Evolutionary conservation across 2,329 filamentous ascomycete genomes (phyloP).

Genomic region (Ceratocystis eucalypticola): DNA sequence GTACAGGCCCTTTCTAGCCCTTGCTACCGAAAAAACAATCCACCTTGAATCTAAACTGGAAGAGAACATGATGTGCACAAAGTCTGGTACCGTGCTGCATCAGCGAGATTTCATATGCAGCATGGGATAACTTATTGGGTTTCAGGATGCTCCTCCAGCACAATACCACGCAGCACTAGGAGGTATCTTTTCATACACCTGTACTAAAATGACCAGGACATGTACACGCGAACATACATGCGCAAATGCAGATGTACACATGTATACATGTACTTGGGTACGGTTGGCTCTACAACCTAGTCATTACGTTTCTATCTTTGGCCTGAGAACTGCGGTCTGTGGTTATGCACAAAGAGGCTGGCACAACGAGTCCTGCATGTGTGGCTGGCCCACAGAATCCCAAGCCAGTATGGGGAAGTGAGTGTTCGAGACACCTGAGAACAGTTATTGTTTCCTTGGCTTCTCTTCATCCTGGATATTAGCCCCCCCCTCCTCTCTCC

Average conservation of each 20-base stretch:
- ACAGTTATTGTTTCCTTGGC: neutral
- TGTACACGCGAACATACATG: neutral
- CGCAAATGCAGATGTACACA: neutral
- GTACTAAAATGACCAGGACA: neutral
- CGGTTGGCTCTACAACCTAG: neutral
- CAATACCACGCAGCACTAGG: neutral
- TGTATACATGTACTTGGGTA: neutral
- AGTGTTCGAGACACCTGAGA: constrained; percentile 2
- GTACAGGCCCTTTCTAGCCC: neutral
- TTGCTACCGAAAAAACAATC: neutral
- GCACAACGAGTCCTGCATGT: neutral
- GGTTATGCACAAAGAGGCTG: neutral
- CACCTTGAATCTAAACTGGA: constrained; percentile 1
- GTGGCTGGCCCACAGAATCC: neutral
- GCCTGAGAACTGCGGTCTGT: neutral
- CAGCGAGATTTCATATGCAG: constrained; percentile 3
- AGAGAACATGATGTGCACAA: constrained; percentile 6
- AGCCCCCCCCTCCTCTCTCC: neutral
- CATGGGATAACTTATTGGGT: neutral
- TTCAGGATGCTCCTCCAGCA: constrained; percentile 3
- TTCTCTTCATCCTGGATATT: neutral
- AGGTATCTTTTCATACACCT: neutral
- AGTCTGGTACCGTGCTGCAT: neutral
- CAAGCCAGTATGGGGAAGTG: neutral
- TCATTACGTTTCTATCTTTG: constrained; percentile 3